Base-by-base conservation (phyloP, 257 asterid species). In the Ilex aquifolium region DNA sequence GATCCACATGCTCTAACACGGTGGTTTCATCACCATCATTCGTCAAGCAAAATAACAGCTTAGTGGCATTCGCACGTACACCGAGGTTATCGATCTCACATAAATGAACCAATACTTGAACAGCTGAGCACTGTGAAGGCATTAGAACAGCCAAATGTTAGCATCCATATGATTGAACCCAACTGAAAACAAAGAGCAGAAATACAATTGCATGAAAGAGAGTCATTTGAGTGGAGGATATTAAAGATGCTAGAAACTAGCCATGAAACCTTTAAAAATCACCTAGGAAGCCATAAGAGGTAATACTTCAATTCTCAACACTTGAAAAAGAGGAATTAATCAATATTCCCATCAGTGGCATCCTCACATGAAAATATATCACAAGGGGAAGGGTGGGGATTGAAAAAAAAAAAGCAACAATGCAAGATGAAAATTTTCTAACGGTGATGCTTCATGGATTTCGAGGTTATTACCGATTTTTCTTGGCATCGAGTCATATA, bases 111-210 rank as follows among this genome's bases (percentile, higher is more conserved):
- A 85, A 72, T 56, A 67, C 56, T 56, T 68, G 79, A 62, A 80
- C 67, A 56, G 85, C 87, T 3, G 83, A 77, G 79, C 79, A 70
- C 92, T 85, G 85, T 62, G 15, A 69, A 70, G 67, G 60, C 61
- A 60, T 42, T 9, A 65, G 12, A 21, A 21, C 27, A 21, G 27
- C 27, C 27, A 21, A 21, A 21, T 21, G 27, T 21, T 21, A 21
- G 27, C 27, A 21, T 21, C 31, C 13, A n/a, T 42, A 6, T 29
- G 7, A 6, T 42, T 42, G 7, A 42, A 42, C 12, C 10, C 12
- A 42, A 42, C 48, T 11, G 12, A 11, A 42, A 42, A 6, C 12
- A 42, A 42, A 6, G 7, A 11, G 12, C 12, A 11, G 27, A 21
- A 21, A 21, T 21, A 42, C 12, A 0, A 42, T 42, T 11, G 12